Evolutionary conservation across 1,139 yeast genomes (phyloP).

Genomic region (Saccharomyces hybrid): DNA sequence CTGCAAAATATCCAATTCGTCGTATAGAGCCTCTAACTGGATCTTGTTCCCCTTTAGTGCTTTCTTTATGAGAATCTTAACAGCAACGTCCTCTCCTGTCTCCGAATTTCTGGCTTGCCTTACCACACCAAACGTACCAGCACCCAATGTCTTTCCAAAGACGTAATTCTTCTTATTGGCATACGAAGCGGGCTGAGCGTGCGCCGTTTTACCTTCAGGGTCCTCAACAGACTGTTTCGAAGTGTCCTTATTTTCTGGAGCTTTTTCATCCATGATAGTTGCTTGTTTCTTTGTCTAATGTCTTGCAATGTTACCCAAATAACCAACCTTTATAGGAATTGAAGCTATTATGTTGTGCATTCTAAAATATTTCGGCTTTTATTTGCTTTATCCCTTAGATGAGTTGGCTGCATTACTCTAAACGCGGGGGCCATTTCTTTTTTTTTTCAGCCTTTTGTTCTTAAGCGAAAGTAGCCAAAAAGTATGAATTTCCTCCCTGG

Average conservation of each 20-base stretch:
- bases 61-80: conserved; percentile 75
- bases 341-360: background rate
- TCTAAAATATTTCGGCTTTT: background rate
- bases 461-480: background rate
- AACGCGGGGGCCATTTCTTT: background rate
- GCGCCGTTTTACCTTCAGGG: conserved; percentile 39
- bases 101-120: conserved; percentile 57
- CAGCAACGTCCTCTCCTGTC: conserved; percentile 69
- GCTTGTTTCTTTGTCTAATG: background rate
- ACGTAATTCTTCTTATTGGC: conserved; percentile 54
- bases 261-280: conserved; percentile 20
- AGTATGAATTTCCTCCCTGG: background rate
- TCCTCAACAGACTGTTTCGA: conserved; percentile 18
- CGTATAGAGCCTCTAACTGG: conserved; percentile 48
- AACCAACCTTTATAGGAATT: background rate
- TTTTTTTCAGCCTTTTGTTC: background rate
- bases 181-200: conserved; percentile 72
- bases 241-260: conserved; percentile 40
- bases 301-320: background rate
- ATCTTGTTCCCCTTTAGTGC: conserved; percentile 67
- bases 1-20: conserved; percentile 63
- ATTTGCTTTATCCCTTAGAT: background rate
- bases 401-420: background rate
- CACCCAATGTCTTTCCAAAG: conserved; percentile 78
- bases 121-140: conserved; percentile 88